phyloP scores from a whole-genome alignment of 495 filamentous ascomycete species.

The Articulospora tetracladia region DNA sequence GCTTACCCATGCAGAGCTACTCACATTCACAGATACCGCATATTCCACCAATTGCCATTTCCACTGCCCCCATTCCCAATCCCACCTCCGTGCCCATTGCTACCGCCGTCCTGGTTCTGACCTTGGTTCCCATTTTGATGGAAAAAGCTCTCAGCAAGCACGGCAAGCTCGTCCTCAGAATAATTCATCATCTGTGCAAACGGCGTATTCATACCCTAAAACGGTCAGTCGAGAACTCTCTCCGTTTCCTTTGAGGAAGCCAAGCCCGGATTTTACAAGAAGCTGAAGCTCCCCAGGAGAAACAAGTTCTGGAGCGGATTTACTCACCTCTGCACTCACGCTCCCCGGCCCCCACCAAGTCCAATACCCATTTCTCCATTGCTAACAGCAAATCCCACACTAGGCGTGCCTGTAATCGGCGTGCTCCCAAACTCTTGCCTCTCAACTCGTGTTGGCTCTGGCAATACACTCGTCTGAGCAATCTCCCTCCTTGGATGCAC shows the following conservation, averaged over 20 bases:
- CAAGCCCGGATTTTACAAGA: background rate
- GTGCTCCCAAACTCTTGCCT: constrained; percentile 26
- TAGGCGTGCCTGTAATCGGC: constrained; percentile 15
- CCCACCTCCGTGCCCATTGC: background rate
- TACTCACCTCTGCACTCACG: background rate
- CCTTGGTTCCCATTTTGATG: constrained; percentile 26
- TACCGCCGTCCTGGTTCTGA: background rate
- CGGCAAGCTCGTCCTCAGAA: constrained; percentile 43
- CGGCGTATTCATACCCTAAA: background rate
- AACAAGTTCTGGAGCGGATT: background rate
- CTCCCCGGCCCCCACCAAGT: background rate
- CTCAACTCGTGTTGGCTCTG: constrained; percentile 40
- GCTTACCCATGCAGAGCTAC: too few species aligned
- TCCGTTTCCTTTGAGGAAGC: background rate
- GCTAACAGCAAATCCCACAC: background rate
- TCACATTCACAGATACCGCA: background rate
- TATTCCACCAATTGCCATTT: background rate
- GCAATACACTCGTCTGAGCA: constrained; percentile 40
- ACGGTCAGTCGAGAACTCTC: background rate
- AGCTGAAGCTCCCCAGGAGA: too few species aligned
- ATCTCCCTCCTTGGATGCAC: constrained; percentile 32
- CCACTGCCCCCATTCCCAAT: background rate
- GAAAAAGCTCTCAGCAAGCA: constrained; percentile 46
- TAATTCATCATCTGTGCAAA: constrained; percentile 7
- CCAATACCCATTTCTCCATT: background rate